Evolutionary conservation across 352 stramenopile genomes (phyloP).

Genomic region (Pythium myriotylum): DNA sequence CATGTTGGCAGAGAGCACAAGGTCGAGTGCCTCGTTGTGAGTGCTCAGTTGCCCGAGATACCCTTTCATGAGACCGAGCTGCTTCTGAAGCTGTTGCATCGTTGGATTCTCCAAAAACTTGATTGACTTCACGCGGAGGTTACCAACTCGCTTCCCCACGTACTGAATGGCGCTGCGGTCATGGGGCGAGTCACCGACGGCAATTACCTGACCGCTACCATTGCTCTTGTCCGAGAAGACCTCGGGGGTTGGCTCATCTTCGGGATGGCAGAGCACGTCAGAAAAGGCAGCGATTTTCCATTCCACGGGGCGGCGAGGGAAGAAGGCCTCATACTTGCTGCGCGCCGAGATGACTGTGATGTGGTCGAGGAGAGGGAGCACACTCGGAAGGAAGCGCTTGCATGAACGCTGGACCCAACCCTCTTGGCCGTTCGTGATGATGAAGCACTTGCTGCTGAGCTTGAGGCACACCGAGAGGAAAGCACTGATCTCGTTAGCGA

Average conservation of each 20-base stretch:
- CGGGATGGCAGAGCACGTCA: conserved; percentile 51
- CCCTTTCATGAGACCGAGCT: conserved; percentile 57
- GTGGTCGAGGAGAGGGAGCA: conserved; percentile 53
- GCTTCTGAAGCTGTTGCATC: conserved; percentile 75
- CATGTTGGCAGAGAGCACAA: conserved; percentile 75
- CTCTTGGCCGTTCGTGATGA: conserved; percentile 71
- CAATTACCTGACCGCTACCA: conserved; percentile 52
- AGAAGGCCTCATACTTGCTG: conserved; percentile 58
- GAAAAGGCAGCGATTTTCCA: conserved; percentile 82
- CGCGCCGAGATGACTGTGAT: conserved; percentile 74
- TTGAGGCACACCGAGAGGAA: conserved; percentile 60
- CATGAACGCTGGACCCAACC: conserved; percentile 81
- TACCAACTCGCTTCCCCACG: conserved; percentile 47
- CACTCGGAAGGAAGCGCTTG: conserved; percentile 64
- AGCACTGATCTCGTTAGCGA: conserved; percentile 38
- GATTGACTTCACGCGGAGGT: conserved; percentile 71
- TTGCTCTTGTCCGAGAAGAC: conserved; percentile 6
- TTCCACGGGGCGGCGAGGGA: conserved; percentile 63
- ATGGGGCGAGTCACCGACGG: conserved; percentile 68
- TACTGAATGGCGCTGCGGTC: conserved; percentile 77
- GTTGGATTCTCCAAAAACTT: conserved; percentile 79
- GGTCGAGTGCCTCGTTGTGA: conserved; percentile 66
- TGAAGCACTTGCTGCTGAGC: conserved; percentile 40
- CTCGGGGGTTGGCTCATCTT: conserved; percentile 11
- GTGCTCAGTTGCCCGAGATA: conserved; percentile 66